Evolutionary conservation across 192 early-diverging fungal species (phyloP), one percentile per base, ranked within the genome.

Genomic region (Coemansia sp.): DNA sequence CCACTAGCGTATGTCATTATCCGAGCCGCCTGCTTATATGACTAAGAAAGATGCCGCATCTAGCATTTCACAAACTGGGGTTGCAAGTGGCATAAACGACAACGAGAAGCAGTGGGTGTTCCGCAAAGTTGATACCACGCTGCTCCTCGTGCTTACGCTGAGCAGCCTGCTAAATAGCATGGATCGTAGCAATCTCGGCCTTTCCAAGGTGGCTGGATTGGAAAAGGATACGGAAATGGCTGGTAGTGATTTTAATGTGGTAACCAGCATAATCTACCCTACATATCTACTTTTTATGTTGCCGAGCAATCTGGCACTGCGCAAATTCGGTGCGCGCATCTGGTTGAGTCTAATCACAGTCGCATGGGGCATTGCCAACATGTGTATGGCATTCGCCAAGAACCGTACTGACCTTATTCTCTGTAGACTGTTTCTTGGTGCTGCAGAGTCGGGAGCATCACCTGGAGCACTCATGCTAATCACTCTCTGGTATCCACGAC

Each of bases 381-480:
- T 74, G 72, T 74, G 72, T 54, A 68, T 68, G 67, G 67, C 72
- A 26, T 68, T 69, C 55, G 72, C 67, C 66, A 74, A 74, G 49
- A n/a, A n/a, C n/a, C n/a, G n/a, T n/a, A n/a, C n/a, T n/a, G 69
- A 75, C 54, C 51, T 75, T 48, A 60, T 69, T 23, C 34, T 62
- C 5, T 68, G 66, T 55, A 66, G 73, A 5, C 30, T 75, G 49
- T 75, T 75, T 56, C 55, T 75, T 28, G 73, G 73, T 16, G 73
- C 73, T 5, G 66, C 67, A 44, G 73, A 75, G 58, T 65, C 67
- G n/a, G 67, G 67, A 18, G 67, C 67, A 5, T 62, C 73, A 7
- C 73, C 73, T 2, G 73, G 73, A 22, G 68, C 68, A 7, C 66
- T 75, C 44, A 69, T 69, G 67, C 64, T 75, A 0, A 75, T 75